Evolutionary conservation across 257 asterid species (phyloP), one percentile per base, ranked within the genome.

Genomic region (Solanum raphanifolium): DNA sequence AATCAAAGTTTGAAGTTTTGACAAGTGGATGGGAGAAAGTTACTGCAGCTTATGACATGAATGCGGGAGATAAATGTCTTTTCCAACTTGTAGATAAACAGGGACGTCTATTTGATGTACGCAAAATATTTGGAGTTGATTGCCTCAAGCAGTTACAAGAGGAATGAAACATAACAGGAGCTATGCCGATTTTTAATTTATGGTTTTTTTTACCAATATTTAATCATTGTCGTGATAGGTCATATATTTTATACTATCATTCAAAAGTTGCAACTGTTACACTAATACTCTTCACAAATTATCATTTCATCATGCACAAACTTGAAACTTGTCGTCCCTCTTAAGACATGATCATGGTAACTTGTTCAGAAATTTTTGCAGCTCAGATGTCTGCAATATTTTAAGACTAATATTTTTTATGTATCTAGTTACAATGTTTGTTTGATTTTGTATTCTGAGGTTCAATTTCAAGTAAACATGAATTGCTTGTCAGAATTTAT

Each of bases 1-100:
- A 25, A 76, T 25, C 66, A 25, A 88, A 68, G n/a, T 5, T 46
- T 29, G 25, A 87, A 23, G 34, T 52, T 86, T 65, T 88, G 60
- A 12, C 21, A 25, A 18, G 58, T 36, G 25, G 83, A 7, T 90
- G 89, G 89, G 41, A 83, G 2, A 0, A 8, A 39, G 13, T 90
- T 34, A 83, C 71, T 52, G 60, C 52, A 46, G 16, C 68, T 27
- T 60, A 86, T 55, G 48, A 38, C 10, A 27, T 86, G 31, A 72
- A 36, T 18, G 15, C 58, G 35, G 90, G 85, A 83, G 92, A 90
- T 48, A 20, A 35, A 0, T 90, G 87, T 78, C 55, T 13, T 65
- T n/a, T 90, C 21, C 39, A n/a, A 60, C 29, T 48, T 36, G 83
- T 58, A 32, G 48, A 88, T 86, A 11, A 20, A 31, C 9, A 6